A percentile compares a stretch with the other conserved stretches of the same genome.
These are phyloP conservation scores for Zalaria sp. DNA, from an alignment of 2,329 filamentous ascomycete genomes.

Conservation along the genomic window DNA sequence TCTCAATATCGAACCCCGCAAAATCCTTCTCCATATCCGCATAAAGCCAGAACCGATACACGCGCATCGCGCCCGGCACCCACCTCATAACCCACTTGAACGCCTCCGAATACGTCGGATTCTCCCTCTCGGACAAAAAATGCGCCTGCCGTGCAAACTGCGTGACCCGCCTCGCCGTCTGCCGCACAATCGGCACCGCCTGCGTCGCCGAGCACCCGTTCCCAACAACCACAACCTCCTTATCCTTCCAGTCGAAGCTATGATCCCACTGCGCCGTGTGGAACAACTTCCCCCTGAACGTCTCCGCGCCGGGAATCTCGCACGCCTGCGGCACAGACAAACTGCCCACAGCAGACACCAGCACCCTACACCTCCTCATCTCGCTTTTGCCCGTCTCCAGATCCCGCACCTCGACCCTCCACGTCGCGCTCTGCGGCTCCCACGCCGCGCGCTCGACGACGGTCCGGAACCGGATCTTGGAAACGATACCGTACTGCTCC, in stretches of 20 bases:
- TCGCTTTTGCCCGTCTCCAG: slow-evolving; percentile 10
- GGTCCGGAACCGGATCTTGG: slow-evolving; percentile 11
- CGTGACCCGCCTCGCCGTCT: too few species aligned
- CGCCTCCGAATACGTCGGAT: slow-evolving; percentile 23
- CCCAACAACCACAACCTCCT: slow-evolving; percentile 24
- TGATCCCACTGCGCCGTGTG: slow-evolving; percentile 30
- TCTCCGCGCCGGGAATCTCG: slow-evolving; percentile 15
- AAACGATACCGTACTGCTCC: slow-evolving; percentile 11
- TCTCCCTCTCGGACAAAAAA: slow-evolving; percentile 32
- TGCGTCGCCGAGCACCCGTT: slow-evolving; percentile 36
- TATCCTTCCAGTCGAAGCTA: slow-evolving; percentile 21
- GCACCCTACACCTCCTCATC: slow-evolving; percentile 9
- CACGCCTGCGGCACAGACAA: slow-evolving; percentile 14
- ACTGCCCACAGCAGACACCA: slow-evolving; percentile 16
- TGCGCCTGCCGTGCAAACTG: slow-evolving; percentile 39
- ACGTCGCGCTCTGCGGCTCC: slow-evolving; percentile 11
- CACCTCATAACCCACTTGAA: slow-evolving; percentile 33
- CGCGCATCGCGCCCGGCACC: slow-evolving; percentile 28
- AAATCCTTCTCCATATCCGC: slow-evolving; percentile 32
- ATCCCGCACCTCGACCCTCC: slow-evolving; percentile 14
- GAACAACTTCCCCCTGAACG: slow-evolving; percentile 22
- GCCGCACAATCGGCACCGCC: slow-evolving; percentile 23
- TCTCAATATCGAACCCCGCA: slow-evolving; percentile 25
- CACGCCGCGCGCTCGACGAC: slow-evolving; percentile 14
- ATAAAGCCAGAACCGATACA: slow-evolving; percentile 30